Evolutionary conservation across 352 stramenopile species (phyloP).

Genomic region (Peronospora destructor): DNA sequence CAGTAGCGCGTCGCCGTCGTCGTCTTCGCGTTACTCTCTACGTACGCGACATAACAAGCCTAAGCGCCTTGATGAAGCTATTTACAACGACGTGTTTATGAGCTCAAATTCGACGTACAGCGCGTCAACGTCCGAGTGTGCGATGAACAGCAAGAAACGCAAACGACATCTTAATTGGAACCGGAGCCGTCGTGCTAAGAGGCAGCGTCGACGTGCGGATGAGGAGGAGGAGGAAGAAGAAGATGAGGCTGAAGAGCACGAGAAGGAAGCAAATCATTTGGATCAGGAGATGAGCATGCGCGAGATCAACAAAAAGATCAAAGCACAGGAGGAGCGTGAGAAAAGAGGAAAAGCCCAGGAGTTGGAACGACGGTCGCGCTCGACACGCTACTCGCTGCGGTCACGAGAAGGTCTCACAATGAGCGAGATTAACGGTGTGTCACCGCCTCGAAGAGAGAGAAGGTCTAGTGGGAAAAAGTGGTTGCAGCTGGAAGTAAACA

Average conservation of each 20-base stretch:
- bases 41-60: conserved; percentile 48
- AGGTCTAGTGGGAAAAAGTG: conserved; percentile 12
- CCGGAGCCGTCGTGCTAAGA: conserved; percentile 12
- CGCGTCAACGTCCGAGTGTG: conserved; percentile 12
- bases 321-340: conserved; percentile 39
- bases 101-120: conserved; percentile 20
- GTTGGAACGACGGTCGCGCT: conserved; percentile 17
- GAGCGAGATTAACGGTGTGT: conserved; percentile 18
- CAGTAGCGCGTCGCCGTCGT: conserved; percentile 16
- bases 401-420: conserved; percentile 36
- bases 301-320: conserved; percentile 48
- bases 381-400: conserved; percentile 53
- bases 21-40: conserved; percentile 41
- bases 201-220: conserved; percentile 13
- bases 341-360: conserved; percentile 26
- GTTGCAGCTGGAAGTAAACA: conserved; percentile 27
- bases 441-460: conserved; percentile 5
- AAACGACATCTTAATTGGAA: conserved; percentile 9
- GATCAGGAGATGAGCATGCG: conserved; percentile 44
- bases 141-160: conserved; percentile 26
- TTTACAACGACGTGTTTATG: conserved; percentile 70
- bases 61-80: conserved; percentile 49
- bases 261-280: conserved; percentile 12
- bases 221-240: conserved; percentile 11
- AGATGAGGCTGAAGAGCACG: conserved; percentile 8